Evolutionary conservation across 1,284 basidiomycete genomes (phyloP).

Genomic region (Irpex lacteus): DNA sequence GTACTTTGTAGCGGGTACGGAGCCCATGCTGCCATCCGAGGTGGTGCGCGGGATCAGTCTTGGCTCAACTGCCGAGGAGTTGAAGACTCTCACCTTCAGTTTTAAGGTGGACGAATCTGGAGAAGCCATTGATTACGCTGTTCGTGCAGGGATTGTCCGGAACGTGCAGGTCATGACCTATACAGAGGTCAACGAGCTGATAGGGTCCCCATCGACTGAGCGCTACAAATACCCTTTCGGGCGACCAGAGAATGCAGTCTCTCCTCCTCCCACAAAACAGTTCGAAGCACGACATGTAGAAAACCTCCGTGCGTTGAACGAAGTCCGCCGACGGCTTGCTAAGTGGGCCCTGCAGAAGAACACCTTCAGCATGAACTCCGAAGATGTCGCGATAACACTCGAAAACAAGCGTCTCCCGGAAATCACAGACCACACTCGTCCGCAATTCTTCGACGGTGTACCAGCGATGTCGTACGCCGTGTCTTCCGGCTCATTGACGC

Average conservation of each 20-base stretch:
- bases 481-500: slow-evolving; percentile 30
- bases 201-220: slow-evolving; percentile 36
- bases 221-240: slow-evolving; percentile 42
- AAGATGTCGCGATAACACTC: slow-evolving; percentile 11
- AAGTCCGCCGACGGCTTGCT: slow-evolving; percentile 12
- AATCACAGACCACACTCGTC: slow-evolving; percentile 18
- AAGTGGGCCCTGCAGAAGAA: neutral
- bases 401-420: slow-evolving; percentile 20
- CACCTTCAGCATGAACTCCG: neutral
- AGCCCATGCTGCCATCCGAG: slow-evolving; percentile 66
- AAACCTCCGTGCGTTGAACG: slow-evolving; percentile 6
- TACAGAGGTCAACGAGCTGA: slow-evolving; percentile 56
- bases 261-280: neutral
- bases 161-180: slow-evolving; percentile 74
- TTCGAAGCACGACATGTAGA: neutral
- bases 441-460: slow-evolving; percentile 49
- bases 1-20: slow-evolving; percentile 67
- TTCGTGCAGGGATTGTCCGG: slow-evolving; percentile 71
- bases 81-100: slow-evolving; percentile 81
- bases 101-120: slow-evolving; percentile 66
- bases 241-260: neutral
- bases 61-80: slow-evolving; percentile 44
- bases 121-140: slow-evolving; percentile 65
- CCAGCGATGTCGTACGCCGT: slow-evolving; percentile 54
- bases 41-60: slow-evolving; percentile 57